Conservation (phyloP, 495 filamentous ascomycete genomes). For the Cladorrhinum samala region DNA sequence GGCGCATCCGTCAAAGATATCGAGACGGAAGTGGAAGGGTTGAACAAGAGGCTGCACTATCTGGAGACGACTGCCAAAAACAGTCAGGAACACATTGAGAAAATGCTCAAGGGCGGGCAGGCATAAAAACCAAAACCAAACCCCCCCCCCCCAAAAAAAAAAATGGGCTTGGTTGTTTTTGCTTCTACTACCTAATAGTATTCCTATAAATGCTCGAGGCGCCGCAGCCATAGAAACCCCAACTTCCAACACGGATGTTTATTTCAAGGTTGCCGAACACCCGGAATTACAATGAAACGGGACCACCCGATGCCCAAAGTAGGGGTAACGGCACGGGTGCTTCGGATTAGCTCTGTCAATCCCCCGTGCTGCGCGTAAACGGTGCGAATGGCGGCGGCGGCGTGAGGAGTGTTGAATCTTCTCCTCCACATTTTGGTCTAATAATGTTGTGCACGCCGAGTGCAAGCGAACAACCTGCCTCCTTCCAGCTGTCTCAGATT, state of each 20-base stretch:
- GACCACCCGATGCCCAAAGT: neutral
- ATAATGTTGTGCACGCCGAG: neutral
- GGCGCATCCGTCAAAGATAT: slow-evolving; percentile 67
- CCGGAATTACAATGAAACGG: neutral
- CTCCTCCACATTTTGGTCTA: neutral
- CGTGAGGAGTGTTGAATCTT: neutral
- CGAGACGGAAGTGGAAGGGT: slow-evolving; percentile 65
- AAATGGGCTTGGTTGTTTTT: neutral
- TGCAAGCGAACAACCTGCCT: neutral
- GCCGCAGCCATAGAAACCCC: slow-evolving; percentile 18
- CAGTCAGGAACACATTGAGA: slow-evolving; percentile 80
- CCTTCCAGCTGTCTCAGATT: neutral
- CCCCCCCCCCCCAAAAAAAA: neutral
- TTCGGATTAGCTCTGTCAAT: neutral
- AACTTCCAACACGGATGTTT: neutral
- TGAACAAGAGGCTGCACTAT: slow-evolving; percentile 89
- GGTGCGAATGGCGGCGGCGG: neutral
- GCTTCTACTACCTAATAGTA: neutral
- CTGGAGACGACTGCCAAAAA: slow-evolving; percentile 94
- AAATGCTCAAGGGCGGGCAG: slow-evolving; percentile 50
- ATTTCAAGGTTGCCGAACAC: neutral
- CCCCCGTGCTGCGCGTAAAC: neutral
- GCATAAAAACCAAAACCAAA: slow-evolving; percentile 10
- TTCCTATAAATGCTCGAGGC: slow-evolving; percentile 55
- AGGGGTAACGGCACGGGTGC: neutral